Percentiles rank a stretch among this genome's conserved stretches.
Conservation (phyloP, 352 stramenopile genomes). For the Phytophthora ramorum region DNA sequence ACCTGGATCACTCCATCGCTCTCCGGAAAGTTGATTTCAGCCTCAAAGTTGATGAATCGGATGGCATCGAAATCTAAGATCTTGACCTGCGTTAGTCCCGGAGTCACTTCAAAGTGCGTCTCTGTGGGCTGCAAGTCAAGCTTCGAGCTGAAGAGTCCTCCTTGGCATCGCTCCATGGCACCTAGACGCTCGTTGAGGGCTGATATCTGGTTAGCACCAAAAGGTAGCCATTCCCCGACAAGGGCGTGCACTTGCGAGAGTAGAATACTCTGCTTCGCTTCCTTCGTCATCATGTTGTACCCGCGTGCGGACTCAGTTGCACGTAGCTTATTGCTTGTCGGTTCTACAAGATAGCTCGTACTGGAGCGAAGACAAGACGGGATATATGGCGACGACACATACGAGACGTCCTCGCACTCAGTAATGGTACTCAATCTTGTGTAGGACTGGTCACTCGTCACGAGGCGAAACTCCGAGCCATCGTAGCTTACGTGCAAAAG, state of each 20-base stretch:
- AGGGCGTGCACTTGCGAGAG: slow-evolving; percentile 96
- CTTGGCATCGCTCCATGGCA: slow-evolving; percentile 96
- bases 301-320: slow-evolving; percentile 90
- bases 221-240: slow-evolving; percentile 97
- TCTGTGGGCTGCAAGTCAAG: slow-evolving; percentile 88
- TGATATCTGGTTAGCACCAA: slow-evolving; percentile 97
- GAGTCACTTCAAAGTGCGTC: slow-evolving; percentile 89
- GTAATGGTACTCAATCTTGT: slow-evolving; percentile 92
- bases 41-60: slow-evolving; percentile 98
- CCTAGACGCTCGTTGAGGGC: slow-evolving; percentile 97
- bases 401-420: slow-evolving; percentile 97
- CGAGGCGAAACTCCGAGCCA: slow-evolving; percentile 77
- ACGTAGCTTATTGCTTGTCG: slow-evolving; percentile 94
- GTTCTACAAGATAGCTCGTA: slow-evolving; percentile 87
- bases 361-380: slow-evolving; percentile 95
- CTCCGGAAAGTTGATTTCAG: slow-evolving; percentile 97
- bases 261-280: slow-evolving; percentile 95
- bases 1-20: slow-evolving; percentile 95
- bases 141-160: slow-evolving; percentile 95
- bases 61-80: slow-evolving; percentile 98
- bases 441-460: slow-evolving; percentile 67
- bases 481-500: slow-evolving; percentile 68
- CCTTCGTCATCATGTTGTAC: slow-evolving; percentile 92
- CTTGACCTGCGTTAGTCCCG: slow-evolving; percentile 96
- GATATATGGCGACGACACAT: slow-evolving; percentile 97